Conservation (phyloP, 805 yeast genomes). For the Saccharomyces jurei region DNA sequence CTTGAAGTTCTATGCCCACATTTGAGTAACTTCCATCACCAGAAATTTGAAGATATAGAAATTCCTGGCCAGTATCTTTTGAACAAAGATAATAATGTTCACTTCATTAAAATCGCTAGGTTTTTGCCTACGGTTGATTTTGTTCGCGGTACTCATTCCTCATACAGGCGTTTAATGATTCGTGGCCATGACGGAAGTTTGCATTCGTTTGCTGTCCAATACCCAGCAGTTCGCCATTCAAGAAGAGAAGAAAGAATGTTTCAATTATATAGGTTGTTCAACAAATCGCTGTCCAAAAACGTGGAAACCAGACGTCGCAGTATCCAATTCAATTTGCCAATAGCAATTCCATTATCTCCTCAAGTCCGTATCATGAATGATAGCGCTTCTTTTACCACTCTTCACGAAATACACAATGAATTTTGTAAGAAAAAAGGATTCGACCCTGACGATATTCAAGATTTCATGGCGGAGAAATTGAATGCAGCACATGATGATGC, state of each 20-base stretch:
- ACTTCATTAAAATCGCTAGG: constrained; percentile 87
- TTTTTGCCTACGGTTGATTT: constrained; percentile 84
- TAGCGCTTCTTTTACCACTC: constrained; percentile 56
- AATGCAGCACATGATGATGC: constrained; percentile 91
- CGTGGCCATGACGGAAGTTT: constrained; percentile 90
- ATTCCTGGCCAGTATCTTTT: constrained; percentile 93
- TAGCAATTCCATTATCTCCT: constrained; percentile 90
- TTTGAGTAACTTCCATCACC: constrained; percentile 93
- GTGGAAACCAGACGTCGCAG: constrained; percentile 85
- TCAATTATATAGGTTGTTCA: constrained; percentile 84
- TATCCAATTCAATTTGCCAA: constrained; percentile 77
- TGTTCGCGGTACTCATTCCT: constrained; percentile 82
- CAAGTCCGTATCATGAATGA: constrained; percentile 90
- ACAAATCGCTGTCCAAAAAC: constrained; percentile 67
- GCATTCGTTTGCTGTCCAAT: constrained; percentile 92
- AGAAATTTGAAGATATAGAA: constrained; percentile 94
- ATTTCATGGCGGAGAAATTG: constrained; percentile 74
- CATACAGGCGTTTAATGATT: constrained; percentile 80
- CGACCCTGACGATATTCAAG: constrained; percentile 82
- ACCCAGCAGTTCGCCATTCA: constrained; percentile 95
- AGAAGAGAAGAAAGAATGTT: constrained; percentile 92
- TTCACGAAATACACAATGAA: constrained; percentile 82
- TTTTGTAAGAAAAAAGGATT: constrained; percentile 66
- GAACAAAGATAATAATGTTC: constrained; percentile 81
- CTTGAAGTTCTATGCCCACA: constrained; percentile 91